phyloP scores from a whole-genome alignment of 805 yeast genomes.

The Yamadazyma tumulicola region DNA sequence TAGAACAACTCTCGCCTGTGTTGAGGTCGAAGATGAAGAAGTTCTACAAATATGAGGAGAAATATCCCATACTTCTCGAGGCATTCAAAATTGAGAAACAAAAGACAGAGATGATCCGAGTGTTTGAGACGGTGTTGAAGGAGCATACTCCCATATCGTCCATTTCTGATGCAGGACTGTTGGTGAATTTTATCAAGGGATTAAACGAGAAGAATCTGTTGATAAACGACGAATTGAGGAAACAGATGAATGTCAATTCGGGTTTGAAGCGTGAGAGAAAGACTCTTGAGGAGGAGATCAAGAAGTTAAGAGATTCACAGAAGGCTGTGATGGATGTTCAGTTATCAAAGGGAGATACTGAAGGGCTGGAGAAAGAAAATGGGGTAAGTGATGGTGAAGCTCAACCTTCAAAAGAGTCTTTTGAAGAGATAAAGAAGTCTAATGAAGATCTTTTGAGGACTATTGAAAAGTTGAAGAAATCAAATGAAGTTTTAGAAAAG shows the following conservation, averaged over 20 bases:
- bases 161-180: conserved; percentile 65
- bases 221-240: conserved; percentile 63
- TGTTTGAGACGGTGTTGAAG: conserved; percentile 65
- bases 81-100: conserved; percentile 83
- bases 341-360: not conserved
- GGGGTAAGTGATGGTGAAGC: conserved; percentile 8
- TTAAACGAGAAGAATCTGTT: conserved; percentile 57
- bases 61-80: conserved; percentile 78
- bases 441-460: conserved; percentile 1
- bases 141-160: conserved; percentile 81
- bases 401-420: conserved; percentile 2
- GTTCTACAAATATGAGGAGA: conserved; percentile 82
- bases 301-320: conserved; percentile 5
- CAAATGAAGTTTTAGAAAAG: not conserved
- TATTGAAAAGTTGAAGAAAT: conserved; percentile 1
- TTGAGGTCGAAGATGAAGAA: conserved; percentile 64
- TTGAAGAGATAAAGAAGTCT: conserved; percentile 6
- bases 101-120: conserved; percentile 53
- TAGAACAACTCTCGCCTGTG: conserved; percentile 52
- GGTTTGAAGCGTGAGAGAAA: conserved; percentile 16
- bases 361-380: conserved; percentile 1
- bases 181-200: conserved; percentile 68
- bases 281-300: conserved; percentile 5
- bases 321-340: not conserved
- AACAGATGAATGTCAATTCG: conserved; percentile 32